These are phyloP conservation scores for Limnanthes douglasii DNA, from an alignment of 345 rosid genomes.

Conservation along the genomic window DNA sequence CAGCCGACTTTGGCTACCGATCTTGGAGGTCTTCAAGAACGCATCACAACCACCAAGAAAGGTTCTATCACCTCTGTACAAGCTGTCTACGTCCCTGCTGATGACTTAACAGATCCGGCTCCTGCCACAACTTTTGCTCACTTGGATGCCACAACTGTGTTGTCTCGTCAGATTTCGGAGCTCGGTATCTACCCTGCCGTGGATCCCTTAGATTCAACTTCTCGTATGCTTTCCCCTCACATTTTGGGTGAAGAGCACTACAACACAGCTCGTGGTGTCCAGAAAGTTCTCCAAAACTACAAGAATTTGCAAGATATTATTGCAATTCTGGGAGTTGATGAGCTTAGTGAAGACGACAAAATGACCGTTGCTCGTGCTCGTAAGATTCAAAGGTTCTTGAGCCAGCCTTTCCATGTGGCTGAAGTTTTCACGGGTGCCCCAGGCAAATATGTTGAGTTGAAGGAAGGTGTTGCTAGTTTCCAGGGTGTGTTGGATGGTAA, in stretches of 20 bases:
- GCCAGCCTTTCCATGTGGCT: slow-evolving; percentile 99
- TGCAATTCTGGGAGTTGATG: slow-evolving; percentile 99
- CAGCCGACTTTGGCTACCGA: slow-evolving; percentile 90
- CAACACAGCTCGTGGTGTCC: slow-evolving; percentile 96
- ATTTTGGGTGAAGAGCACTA: slow-evolving; percentile 93
- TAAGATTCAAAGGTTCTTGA: slow-evolving; percentile 90
- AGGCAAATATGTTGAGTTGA: slow-evolving; percentile 92
- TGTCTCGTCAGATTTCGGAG: slow-evolving; percentile 83
- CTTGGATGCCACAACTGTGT: slow-evolving; percentile 87
- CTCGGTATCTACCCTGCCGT: slow-evolving; percentile 88
- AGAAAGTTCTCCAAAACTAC: slow-evolving; percentile 95
- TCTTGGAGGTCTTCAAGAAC: slow-evolving; percentile 88
- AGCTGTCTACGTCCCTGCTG: slow-evolving; percentile 91
- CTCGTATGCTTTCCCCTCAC: slow-evolving; percentile 93
- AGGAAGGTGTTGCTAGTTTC: slow-evolving; percentile 20
- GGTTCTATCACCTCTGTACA: slow-evolving; percentile 87
- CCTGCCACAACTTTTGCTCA: slow-evolving; percentile 88
- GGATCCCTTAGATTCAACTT: slow-evolving; percentile 77
- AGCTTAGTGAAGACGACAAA: slow-evolving; percentile 99
- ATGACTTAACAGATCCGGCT: slow-evolving; percentile 93
- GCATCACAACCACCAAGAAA: slow-evolving; percentile 83
- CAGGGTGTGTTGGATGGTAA: slow-evolving; percentile 86
- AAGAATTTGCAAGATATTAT: slow-evolving; percentile 98
- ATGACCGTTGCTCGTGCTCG: slow-evolving; percentile 97
- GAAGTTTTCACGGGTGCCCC: slow-evolving; percentile 99